These are phyloP conservation scores for Lodderomyces elongisporus DNA, from an alignment of 1,139 yeast genomes.

Conservation along the genomic window DNA sequence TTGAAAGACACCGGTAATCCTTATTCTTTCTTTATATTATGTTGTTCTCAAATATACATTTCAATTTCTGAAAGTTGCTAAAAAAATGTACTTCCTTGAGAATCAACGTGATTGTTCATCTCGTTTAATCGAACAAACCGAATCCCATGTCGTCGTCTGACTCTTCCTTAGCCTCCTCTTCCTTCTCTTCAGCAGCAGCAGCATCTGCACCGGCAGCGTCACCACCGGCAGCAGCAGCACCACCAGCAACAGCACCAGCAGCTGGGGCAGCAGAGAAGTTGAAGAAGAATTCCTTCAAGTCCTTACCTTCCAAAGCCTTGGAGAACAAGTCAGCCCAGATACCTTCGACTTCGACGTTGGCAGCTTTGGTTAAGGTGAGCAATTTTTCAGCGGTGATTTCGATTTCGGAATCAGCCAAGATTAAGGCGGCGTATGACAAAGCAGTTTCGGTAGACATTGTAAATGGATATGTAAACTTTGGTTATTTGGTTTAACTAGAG, in stretches of 20 bases:
- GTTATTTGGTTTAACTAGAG: constrained; percentile 29
- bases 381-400: constrained; percentile 77
- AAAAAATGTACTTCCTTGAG: too few relatives aligned
- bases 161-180: constrained; percentile 55
- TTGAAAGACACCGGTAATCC: too few relatives aligned
- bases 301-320: constrained; percentile 75
- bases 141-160: constrained; percentile 76
- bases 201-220: constrained; percentile 51
- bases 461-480: constrained; percentile 23
- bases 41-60: too few relatives aligned
- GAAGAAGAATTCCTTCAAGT: constrained; percentile 71
- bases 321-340: constrained; percentile 83
- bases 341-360: constrained; percentile 45
- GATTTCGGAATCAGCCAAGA: constrained; percentile 79
- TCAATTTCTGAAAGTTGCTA: too few relatives aligned
- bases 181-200: constrained; percentile 51
- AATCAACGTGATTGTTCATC: not conserved
- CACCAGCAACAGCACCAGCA: constrained; percentile 58
- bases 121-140: constrained; percentile 73
- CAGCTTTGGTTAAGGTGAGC: constrained; percentile 52
- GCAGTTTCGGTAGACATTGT: constrained; percentile 78
- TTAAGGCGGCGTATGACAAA: constrained; percentile 83
- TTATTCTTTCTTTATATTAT: too few relatives aligned
- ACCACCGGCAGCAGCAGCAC: constrained; percentile 52
- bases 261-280: constrained; percentile 70